Evolutionary conservation across 1,139 yeast genomes (phyloP).

Genomic region (Candida sanyaensis): DNA sequence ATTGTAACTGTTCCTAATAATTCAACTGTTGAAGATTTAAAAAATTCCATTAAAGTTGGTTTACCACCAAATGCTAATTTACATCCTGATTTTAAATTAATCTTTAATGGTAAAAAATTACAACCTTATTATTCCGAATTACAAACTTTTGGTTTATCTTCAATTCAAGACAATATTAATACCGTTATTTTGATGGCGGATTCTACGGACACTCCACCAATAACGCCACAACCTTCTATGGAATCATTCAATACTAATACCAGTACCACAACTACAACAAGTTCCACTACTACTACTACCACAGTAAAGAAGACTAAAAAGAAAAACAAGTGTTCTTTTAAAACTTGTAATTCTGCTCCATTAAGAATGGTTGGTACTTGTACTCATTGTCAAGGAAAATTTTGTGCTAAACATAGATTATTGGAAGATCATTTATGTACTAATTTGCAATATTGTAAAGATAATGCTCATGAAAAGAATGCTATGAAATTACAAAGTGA

Average conservation of each 20-base stretch:
- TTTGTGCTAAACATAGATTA: conserved; percentile 84
- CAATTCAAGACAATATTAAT: conserved; percentile 21
- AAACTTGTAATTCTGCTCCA: conserved; percentile 63
- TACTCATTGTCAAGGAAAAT: conserved; percentile 81
- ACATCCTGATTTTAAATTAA: conserved; percentile 49
- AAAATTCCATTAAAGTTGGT: conserved; percentile 44
- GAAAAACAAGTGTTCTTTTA: conserved; percentile 65
- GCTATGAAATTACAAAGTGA: conserved; percentile 45
- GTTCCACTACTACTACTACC: conserved; percentile 13
- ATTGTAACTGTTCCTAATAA: conserved; percentile 50
- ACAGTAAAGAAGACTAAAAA: conserved; percentile 44
- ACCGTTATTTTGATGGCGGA: conserved; percentile 50
- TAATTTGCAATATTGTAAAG: conserved; percentile 80
- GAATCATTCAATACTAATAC: conserved; percentile 13
- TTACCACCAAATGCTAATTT: conserved; percentile 34
- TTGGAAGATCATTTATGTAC: conserved; percentile 83
- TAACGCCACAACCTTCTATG: conserved; percentile 16
- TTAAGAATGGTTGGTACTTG: conserved; percentile 89
- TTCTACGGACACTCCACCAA: conserved; percentile 26
- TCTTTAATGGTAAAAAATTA: conserved; percentile 53
- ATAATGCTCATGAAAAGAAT: conserved; percentile 61
- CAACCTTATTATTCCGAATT: conserved; percentile 31
- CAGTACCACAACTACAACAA: conserved; percentile 15
- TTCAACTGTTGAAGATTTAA: conserved; percentile 51
- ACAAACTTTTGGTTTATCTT: conserved; percentile 23